A percentile compares a stretch with the other conserved stretches of the same genome.
Evolutionary conservation across 495 filamentous ascomycete genomes (phyloP).

Genomic region (Cryomyces minteri): DNA sequence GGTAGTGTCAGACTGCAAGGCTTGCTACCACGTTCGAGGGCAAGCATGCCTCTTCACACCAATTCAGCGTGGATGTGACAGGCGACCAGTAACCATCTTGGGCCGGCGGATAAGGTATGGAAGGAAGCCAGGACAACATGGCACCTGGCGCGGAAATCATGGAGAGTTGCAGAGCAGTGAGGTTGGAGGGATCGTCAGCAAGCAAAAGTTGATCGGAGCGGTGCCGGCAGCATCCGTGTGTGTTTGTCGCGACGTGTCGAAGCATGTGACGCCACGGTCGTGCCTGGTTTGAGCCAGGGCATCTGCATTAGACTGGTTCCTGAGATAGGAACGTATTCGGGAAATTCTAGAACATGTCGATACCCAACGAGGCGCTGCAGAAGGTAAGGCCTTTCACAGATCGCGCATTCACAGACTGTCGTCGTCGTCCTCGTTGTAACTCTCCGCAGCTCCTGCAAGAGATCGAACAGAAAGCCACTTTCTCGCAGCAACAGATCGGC

Average conservation of each 20-base stretch:
- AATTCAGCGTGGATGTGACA: conserved; percentile 79
- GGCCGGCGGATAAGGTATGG: conserved; percentile 51
- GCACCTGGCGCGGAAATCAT: neutral
- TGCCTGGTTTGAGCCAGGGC: too few species aligned
- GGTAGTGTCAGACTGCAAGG: neutral
- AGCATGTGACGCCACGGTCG: too few species aligned
- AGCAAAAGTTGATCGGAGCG: too few species aligned
- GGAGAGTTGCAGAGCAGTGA: too few species aligned
- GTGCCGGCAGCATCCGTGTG: too few species aligned
- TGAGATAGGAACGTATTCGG: too few species aligned
- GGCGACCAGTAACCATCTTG: conserved; percentile 62
- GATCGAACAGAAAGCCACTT: conserved; percentile 74
- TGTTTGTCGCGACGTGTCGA: too few species aligned
- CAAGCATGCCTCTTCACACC: conserved; percentile 68
- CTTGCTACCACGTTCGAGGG: neutral
- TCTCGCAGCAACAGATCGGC: conserved; percentile 80
- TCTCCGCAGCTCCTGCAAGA: conserved; percentile 63
- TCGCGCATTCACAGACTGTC: neutral
- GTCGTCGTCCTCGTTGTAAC: neutral
- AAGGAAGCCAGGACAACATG: conserved; percentile 30
- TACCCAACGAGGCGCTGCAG: conserved; percentile 86
- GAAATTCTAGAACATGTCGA: conserved; percentile 47
- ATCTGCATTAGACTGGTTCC: too few species aligned
- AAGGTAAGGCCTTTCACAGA: conserved; percentile 38
- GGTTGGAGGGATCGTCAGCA: too few species aligned